A percentile compares a stretch with the other conserved stretches of the same genome.
These are phyloP conservation scores for Podaxis carcinomalis DNA, from an alignment of 768 basidiomycete genomes.

Conservation along the genomic window DNA sequence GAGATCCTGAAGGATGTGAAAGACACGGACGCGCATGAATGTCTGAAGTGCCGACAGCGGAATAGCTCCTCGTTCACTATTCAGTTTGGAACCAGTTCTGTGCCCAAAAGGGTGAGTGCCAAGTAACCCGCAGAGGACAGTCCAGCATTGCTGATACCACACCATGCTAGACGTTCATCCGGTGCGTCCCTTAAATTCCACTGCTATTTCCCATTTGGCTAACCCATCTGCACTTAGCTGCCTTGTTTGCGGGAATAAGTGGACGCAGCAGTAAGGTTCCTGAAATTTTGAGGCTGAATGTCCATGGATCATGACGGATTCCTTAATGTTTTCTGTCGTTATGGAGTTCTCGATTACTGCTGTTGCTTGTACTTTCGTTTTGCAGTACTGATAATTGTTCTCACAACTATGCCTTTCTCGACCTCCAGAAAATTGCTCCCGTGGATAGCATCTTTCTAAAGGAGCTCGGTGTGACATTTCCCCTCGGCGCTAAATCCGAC, in stretches of 20 bases:
- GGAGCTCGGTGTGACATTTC: not conserved
- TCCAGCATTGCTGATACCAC: not conserved
- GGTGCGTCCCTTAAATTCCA: not conserved
- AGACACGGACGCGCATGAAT: not conserved
- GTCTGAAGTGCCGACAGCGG: not conserved
- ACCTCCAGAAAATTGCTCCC: not conserved
- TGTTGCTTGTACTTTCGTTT: not conserved
- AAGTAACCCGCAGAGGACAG: not conserved
- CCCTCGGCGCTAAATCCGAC: not conserved
- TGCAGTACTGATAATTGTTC: not conserved
- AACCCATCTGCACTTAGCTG: not conserved
- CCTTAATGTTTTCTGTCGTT: not conserved
- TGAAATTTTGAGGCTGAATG: not conserved
- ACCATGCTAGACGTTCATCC: not conserved
- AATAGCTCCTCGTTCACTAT: not conserved
- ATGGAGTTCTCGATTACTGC: not conserved
- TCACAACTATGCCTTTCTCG: not conserved
- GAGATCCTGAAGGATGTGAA: not conserved
- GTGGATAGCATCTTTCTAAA: not conserved
- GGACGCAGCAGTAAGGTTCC: not conserved
- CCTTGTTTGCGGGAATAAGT: conserved; percentile 6
- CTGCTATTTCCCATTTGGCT: not conserved
- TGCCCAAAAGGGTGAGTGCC: not conserved
- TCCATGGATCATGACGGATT: not conserved
- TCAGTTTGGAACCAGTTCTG: not conserved